Evolutionary conservation across 2,329 filamentous ascomycete genomes (phyloP), one percentile per base, ranked within the genome.

Genomic region (Colletotrichum australisinense): DNA sequence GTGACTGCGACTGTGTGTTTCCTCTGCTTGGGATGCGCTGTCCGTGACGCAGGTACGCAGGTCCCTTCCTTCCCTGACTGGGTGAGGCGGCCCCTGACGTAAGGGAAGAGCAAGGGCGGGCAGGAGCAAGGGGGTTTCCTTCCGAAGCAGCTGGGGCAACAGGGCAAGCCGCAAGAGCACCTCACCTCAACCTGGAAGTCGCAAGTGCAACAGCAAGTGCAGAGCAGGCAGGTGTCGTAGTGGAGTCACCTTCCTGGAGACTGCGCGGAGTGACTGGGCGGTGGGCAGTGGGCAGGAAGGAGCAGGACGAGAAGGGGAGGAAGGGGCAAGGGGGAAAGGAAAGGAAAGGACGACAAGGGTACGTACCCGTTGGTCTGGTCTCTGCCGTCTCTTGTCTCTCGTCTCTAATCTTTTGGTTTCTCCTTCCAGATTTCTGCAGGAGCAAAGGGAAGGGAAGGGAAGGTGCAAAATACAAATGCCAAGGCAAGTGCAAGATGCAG

Each of bases 21-120:
- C 52, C 52, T 57, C 49, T 69, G 30, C 55, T 67, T 16, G 30
- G 42, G 19, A 46, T 55, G 53, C 32, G 52, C n/a, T 28, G 57
- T 32, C 67, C 53, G 70, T 66, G 70, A 73, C 67, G 70, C 70
- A 73, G 70, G 70, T 73, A 70, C 67, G 67, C 70, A 73, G 70
- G 70, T 73, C 70, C 70, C 70, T 69, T 70, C 53, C 58, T 70
- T 55, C 28, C 67, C 60, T 73, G 55, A 73, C 55, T 73, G 67
- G 70, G 28, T 35, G 59, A 57, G n/a, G 24, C n/a, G 62, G 56
- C 16, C 55, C 56, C 70, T 73, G 67, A 73, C 70, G 70, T 73
- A 73, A 73, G 60, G 62, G 52, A 46, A 64, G 62, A 38, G 22
- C 63, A 56, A 42, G 63, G 63, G 63, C 49, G 56, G 52, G 49